A percentile compares a stretch with the other conserved stretches of the same genome.
Evolutionary conservation across 1,139 yeast species (phyloP).

Genomic region (Candida sanyaensis): DNA sequence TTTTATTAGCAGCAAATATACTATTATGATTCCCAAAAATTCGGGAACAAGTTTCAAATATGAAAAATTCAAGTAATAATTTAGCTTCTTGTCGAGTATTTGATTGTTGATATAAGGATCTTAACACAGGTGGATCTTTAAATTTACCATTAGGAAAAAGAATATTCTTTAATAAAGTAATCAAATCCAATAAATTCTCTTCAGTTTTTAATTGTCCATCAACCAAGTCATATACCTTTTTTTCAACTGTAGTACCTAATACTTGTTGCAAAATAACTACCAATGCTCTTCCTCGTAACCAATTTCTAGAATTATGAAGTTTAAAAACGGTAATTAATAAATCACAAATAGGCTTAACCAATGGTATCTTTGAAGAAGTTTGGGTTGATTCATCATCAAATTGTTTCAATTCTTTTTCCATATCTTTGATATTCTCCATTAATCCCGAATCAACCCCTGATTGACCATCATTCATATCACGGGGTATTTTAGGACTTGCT

Average conservation of each 20-base stretch:
- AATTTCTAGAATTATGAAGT: constrained; percentile 61
- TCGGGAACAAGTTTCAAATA: constrained; percentile 69
- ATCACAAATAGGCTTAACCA: constrained; percentile 84
- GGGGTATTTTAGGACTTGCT: constrained; percentile 12
- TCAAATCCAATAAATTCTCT: constrained; percentile 47
- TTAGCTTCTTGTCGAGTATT: constrained; percentile 61
- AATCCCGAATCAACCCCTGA: constrained; percentile 12
- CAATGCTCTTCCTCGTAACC: constrained; percentile 86
- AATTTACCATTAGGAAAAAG: constrained; percentile 71
- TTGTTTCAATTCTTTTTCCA: constrained; percentile 44
- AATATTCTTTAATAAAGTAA: constrained; percentile 43
- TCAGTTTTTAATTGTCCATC: constrained; percentile 41
- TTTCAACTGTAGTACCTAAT: constrained; percentile 86
- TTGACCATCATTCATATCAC: not conserved
- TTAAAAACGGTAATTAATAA: constrained; percentile 71
- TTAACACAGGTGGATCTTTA: constrained; percentile 41
- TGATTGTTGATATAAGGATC: constrained; percentile 55
- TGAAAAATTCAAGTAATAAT: constrained; percentile 53
- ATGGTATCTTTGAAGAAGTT: constrained; percentile 25
- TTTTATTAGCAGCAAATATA: constrained; percentile 56
- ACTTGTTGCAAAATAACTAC: constrained; percentile 81
- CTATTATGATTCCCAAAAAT: constrained; percentile 74
- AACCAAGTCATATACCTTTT: constrained; percentile 52
- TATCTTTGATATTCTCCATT: constrained; percentile 37
- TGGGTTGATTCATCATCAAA: constrained; percentile 32